Base-by-base conservation (phyloP, 495 filamentous ascomycete genomes). In the Thermothielavioides terrestris region DNA sequence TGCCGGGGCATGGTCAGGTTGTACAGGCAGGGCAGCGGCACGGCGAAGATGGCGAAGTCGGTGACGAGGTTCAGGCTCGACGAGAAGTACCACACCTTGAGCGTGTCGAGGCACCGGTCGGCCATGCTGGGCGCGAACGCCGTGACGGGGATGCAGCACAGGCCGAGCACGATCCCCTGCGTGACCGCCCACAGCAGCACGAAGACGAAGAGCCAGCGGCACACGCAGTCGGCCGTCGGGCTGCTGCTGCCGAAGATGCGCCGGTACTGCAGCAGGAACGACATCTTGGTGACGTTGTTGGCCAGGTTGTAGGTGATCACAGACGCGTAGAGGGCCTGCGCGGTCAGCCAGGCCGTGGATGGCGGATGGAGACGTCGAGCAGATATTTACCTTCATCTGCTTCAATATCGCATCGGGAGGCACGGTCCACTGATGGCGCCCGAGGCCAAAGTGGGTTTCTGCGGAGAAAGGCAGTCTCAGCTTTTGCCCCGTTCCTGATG, bases 81-180 rank as follows among this genome's bases (percentile, higher is more conserved):
- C 1, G 63, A 64, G 14, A 62, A 57, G 54, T 78, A 75, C 50
- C 64, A 64, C 10, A 66, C 53, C 8, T 61, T 46, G 27, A 67
- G 57, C 17, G 58, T 57, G 53, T 65, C 69, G 47, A 83, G 68
- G 57, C 81, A 85, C n/a, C 50, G 44, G 6, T 49, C 64, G 58
- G 28, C 61, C 59, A 54, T 31, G 6, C 26, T 54, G 6, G 59
- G 57, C 23, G 51, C 32, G 42, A 58, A 52, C 49, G 53, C 26
- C 1, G 53, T 44, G n/a, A 80, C 57, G 0, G 80, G 80, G 0
- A 68, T 56, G 52, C 80, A 83, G 45, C 72, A 68, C 45, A 82
- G 68, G 42, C 70, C 58, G 1, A 60, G 55, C 14, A 59, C 50
- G 6, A 61, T 25, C 21, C 64, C 51, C 11, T 54, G 56, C 2